phyloP scores from a whole-genome alignment of 768 basidiomycete species.

The Lepiota venenata region DNA sequence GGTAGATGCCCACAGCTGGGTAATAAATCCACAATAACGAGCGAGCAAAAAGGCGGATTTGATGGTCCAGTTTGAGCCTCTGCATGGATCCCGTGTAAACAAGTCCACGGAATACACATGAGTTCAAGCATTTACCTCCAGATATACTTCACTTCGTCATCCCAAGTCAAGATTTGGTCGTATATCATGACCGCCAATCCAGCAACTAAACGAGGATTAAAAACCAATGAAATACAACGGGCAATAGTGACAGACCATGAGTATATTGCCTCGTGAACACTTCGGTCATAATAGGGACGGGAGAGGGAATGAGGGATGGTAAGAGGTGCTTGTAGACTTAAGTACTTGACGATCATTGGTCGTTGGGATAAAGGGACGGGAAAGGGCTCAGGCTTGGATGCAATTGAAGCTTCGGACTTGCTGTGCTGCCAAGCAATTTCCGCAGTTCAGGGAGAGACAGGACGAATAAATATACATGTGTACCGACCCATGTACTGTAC shows the following conservation, averaged over 20 bases:
- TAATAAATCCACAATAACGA: background rate
- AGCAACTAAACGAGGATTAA: background rate
- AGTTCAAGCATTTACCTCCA: background rate
- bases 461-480: too few species aligned
- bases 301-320: too few species aligned
- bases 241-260: background rate
- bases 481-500: too few species aligned
- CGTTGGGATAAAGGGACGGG: too few species aligned
- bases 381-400: too few species aligned
- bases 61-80: background rate
- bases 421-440: too few species aligned
- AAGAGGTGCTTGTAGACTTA: too few species aligned
- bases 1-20: background rate
- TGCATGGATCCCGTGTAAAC: too few species aligned
- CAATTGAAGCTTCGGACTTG: too few species aligned
- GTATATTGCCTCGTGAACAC: background rate
- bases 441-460: too few species aligned
- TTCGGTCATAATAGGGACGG: background rate
- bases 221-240: background rate
- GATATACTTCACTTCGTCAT: slow-evolving; percentile 2
- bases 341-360: too few species aligned
- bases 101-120: background rate
- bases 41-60: background rate
- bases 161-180: slow-evolving; percentile 4
- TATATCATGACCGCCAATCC: background rate